phyloP scores from a whole-genome alignment of 164 flowering plant species.

The Dillenia turbinata region DNA sequence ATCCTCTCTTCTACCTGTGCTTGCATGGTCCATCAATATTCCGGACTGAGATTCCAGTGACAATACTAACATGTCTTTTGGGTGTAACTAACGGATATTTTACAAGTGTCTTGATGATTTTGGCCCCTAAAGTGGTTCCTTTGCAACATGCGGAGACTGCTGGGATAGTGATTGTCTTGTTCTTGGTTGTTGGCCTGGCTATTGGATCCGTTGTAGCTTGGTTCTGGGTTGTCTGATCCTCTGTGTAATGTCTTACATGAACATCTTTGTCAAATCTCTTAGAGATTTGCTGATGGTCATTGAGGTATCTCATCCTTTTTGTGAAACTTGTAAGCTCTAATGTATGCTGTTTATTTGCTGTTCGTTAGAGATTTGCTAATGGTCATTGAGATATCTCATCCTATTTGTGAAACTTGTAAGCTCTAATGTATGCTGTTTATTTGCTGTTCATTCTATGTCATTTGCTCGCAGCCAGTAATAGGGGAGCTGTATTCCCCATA shows the following conservation, averaged over 20 bases:
- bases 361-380: too few species aligned
- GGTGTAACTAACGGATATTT: slow-evolving; percentile 91
- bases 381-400: too few species aligned
- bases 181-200: slow-evolving; percentile 74
- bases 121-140: slow-evolving; percentile 75
- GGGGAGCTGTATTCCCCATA: too few species aligned
- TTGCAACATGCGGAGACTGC: slow-evolving; percentile 85
- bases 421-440: too few species aligned
- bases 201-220: slow-evolving; percentile 78
- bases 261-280: too few species aligned
- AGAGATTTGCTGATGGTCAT: too few species aligned
- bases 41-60: slow-evolving; percentile 83
- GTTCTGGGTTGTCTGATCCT: slow-evolving; percentile 82
- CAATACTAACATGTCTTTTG: slow-evolving; percentile 73
- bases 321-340: too few species aligned
- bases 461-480: too few species aligned
- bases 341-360: too few species aligned
- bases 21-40: slow-evolving; percentile 89
- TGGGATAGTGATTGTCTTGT: slow-evolving; percentile 76
- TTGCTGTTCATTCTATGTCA: too few species aligned
- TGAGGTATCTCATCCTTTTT: too few species aligned
- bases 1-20: slow-evolving; percentile 70
- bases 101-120: slow-evolving; percentile 77
- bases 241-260: neutral
- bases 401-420: too few species aligned